Evolutionary conservation across 768 basidiomycete species (phyloP), one percentile per base, ranked within the genome.

Genomic region (Lentinula lateritia): DNA sequence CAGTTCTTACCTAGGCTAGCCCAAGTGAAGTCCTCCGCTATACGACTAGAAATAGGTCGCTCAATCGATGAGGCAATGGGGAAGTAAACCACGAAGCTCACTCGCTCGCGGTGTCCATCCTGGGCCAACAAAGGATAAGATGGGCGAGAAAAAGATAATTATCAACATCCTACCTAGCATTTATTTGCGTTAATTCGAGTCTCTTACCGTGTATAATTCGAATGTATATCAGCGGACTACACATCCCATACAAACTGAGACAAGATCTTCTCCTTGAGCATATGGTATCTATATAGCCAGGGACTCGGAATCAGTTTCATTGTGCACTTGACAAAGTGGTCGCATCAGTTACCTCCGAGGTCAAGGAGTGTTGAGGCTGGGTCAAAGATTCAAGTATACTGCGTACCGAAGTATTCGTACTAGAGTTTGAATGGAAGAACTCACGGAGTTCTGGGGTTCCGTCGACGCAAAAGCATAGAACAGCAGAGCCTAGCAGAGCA

Each of bases 51-150:
- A 2, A 13, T 39, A 28, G 28, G 28, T 3, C 23, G 1, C 12
- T 43, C 35, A 53, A 34, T 34, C 52, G 1, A 9, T 18, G 23
- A 28, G 10, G 6, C 32, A 9, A 39, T 39, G 38, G 7, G 10
- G n/a, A 28, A 23, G 20, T 2, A 9, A 39, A 39, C 16, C 18
- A 20, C 23, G 6, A 43, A 15, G 7, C 41, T 56, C 16, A 56
- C 55, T 18, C 55, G 23, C 41, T 56, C 38, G 39, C 55, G 18
- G 41, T 56, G 55, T 41, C 55, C 55, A 56, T 56, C 55, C 55
- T 56, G 41, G 55, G 8, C 7, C 18, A 15, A 41, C 36, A 53
- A 20, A 6, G 16, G 15, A 9, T n/a, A 3, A 46, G 45, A 23
- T 10, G 42, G 42, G 46, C 46, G 8, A 48, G n/a, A 20, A 23